A percentile compares a stretch with the other conserved stretches of the same genome.
phyloP scores from a whole-genome alignment of 495 filamentous ascomycete species.

The Aspergillus conjunctus region DNA sequence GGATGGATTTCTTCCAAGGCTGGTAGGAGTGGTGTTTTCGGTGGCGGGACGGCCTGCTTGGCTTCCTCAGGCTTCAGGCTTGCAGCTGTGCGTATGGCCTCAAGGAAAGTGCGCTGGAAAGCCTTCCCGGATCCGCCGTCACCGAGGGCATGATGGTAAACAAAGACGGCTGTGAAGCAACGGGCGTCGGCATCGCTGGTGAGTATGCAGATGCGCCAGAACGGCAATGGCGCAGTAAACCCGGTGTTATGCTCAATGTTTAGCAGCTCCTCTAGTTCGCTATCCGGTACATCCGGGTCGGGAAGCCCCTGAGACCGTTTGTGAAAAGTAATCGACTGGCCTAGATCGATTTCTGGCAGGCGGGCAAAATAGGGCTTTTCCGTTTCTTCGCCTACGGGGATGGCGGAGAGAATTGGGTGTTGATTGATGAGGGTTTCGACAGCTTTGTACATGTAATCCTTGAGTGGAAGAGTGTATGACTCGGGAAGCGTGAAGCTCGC shows the following conservation, averaged over 20 bases:
- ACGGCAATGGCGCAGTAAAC: constrained; percentile 35
- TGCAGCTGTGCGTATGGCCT: constrained; percentile 24
- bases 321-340: constrained; percentile 36
- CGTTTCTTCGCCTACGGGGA: constrained; percentile 44
- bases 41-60: constrained; percentile 28
- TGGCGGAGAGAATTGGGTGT: constrained; percentile 47
- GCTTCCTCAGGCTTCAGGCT: constrained; percentile 22
- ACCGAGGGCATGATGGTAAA: constrained; percentile 41
- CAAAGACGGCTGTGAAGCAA: constrained; percentile 39
- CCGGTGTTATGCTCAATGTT: constrained; percentile 40
- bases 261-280: constrained; percentile 39
- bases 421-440: constrained; percentile 40
- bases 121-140: constrained; percentile 42
- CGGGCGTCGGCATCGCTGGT: constrained; percentile 23
- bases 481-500: constrained; percentile 41
- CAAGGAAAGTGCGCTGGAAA: constrained; percentile 36
- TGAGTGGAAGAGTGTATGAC: constrained; percentile 31
- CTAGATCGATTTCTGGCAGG: constrained; percentile 45
- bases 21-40: constrained; percentile 34
- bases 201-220: constrained; percentile 44
- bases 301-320: constrained; percentile 24
- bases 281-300: constrained; percentile 18
- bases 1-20: constrained; percentile 32
- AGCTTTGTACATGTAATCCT: constrained; percentile 41
- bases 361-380: constrained; percentile 47